Conservation (phyloP, 225 moss, liverwort and hornwort genomes). For the Thuidium tamariscinum region DNA sequence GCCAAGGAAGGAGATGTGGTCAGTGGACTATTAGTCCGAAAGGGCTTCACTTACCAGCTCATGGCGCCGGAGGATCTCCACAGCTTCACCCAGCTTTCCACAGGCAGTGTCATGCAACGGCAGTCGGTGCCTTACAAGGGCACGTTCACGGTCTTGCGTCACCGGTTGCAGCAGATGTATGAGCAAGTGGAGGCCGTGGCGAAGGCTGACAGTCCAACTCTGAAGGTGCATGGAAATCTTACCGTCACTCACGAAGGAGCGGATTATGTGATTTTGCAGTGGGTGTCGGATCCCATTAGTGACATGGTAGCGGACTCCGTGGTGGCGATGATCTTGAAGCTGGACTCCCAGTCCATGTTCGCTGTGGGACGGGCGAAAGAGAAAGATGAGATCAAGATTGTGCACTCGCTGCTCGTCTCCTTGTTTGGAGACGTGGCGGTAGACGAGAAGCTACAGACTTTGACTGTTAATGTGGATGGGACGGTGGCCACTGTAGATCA, state of each 20-base stretch:
- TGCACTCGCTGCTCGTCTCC: slow-evolving; percentile 74
- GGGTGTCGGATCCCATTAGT: slow-evolving; percentile 88
- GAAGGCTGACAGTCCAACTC: slow-evolving; percentile 51
- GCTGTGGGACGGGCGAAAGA: slow-evolving; percentile 63
- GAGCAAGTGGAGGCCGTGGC: slow-evolving; percentile 70
- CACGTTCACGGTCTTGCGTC: slow-evolving; percentile 65
- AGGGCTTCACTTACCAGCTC: slow-evolving; percentile 93
- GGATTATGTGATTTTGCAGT: slow-evolving; percentile 64
- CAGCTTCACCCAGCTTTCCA: slow-evolving; percentile 83
- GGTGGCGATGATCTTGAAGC: slow-evolving; percentile 81
- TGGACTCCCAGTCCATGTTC: slow-evolving; percentile 68
- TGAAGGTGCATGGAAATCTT: slow-evolving; percentile 73
- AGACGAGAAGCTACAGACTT: slow-evolving; percentile 55
- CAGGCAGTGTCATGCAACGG: slow-evolving; percentile 85
- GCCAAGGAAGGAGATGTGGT: slow-evolving; percentile 62
- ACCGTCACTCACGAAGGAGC: slow-evolving; percentile 79
- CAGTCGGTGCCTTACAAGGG: slow-evolving; percentile 92
- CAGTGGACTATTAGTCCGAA: slow-evolving; percentile 68
- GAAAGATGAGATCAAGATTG: slow-evolving; percentile 84
- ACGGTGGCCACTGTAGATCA: slow-evolving; percentile 69
- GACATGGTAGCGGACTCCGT: slow-evolving; percentile 93
- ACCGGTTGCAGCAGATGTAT: slow-evolving; percentile 85
- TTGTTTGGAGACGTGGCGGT: slow-evolving; percentile 74
- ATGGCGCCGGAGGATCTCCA: slow-evolving; percentile 88
- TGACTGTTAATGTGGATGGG: slow-evolving; percentile 77